Evolutionary conservation across 2,329 filamentous ascomycete species (phyloP).

Genomic region (Aspergillus sp.): DNA sequence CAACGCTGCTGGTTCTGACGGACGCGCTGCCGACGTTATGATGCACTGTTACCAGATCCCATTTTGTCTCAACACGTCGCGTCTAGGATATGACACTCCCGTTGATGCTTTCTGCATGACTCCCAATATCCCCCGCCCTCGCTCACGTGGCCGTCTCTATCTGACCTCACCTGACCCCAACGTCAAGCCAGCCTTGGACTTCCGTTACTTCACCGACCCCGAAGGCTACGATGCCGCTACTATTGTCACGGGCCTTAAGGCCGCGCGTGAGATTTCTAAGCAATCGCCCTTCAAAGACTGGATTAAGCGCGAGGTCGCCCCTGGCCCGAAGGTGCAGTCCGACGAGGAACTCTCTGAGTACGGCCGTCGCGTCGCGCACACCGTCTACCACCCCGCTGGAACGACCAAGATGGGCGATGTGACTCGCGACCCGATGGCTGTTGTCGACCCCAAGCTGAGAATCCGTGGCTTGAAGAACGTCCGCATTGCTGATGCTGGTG

Average conservation of each 20-base stretch:
- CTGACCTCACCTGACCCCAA: slow-evolving; percentile 72
- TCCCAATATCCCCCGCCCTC: slow-evolving; percentile 81
- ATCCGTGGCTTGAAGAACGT: slow-evolving; percentile 71
- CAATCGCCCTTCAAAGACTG: slow-evolving; percentile 77
- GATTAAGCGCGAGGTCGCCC: slow-evolving; percentile 80
- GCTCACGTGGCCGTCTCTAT: slow-evolving; percentile 74
- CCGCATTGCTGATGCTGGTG: slow-evolving; percentile 79
- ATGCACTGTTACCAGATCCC: slow-evolving; percentile 98
- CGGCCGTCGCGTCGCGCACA: slow-evolving; percentile 77
- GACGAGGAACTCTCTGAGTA: slow-evolving; percentile 83
- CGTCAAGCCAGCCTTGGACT: slow-evolving; percentile 81
- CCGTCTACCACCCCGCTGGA: slow-evolving; percentile 85
- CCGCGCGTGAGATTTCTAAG: slow-evolving; percentile 73
- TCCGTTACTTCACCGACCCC: slow-evolving; percentile 85
- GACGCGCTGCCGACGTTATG: slow-evolving; percentile 81
- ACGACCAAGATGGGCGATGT: slow-evolving; percentile 89
- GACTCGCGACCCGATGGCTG: slow-evolving; percentile 66
- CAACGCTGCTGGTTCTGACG: slow-evolving; percentile 69
- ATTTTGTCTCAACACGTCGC: slow-evolving; percentile 80
- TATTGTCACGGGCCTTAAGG: slow-evolving; percentile 73
- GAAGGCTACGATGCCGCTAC: slow-evolving; percentile 83
- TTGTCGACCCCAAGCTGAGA: slow-evolving; percentile 75
- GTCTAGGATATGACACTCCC: slow-evolving; percentile 71
- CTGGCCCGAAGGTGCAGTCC: slow-evolving; percentile 69
- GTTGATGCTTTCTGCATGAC: slow-evolving; percentile 90